These are phyloP conservation scores for Fusarium camptoceras DNA, from an alignment of 2,329 filamentous ascomycete species.

Conservation along the genomic window DNA sequence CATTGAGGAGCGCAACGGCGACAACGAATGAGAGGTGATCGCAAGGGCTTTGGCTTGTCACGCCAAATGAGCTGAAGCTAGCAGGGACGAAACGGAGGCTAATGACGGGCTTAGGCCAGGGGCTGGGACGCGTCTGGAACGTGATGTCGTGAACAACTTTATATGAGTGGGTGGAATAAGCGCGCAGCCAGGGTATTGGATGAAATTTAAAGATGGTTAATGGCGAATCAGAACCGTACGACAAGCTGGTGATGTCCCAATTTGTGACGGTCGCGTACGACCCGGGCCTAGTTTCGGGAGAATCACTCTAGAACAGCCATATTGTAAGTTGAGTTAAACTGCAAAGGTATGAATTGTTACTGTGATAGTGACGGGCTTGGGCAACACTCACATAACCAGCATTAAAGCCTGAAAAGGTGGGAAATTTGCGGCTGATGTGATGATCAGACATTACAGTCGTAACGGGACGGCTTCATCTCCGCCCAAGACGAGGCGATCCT, in stretches of 20 bases:
- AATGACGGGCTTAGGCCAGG: constrained; percentile 36
- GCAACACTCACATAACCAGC: constrained; percentile 3
- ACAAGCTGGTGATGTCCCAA: constrained; percentile 12
- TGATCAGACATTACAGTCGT: constrained; percentile 14
- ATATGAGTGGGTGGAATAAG: constrained; percentile 38
- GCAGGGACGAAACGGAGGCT: constrained; percentile 32
- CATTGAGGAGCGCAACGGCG: constrained; percentile 8
- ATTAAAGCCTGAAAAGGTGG: neutral
- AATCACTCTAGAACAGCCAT: constrained; percentile 20
- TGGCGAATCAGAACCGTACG: constrained; percentile 34
- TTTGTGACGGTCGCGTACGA: constrained; percentile 34
- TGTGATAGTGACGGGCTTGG: constrained; percentile 20
- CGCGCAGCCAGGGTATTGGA: constrained; percentile 36
- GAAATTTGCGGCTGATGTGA: constrained; percentile 27
- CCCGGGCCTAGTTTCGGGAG: constrained; percentile 36
- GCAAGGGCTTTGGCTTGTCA: constrained; percentile 28
- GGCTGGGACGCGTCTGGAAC: constrained; percentile 28
- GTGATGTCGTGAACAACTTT: constrained; percentile 26
- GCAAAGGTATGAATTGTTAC: constrained; percentile 14
- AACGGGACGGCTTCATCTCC: neutral
- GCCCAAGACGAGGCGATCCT: constrained; percentile 10
- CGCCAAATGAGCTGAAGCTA: constrained; percentile 17
- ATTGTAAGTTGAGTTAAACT: constrained; percentile 12
- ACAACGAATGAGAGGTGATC: constrained; percentile 32
- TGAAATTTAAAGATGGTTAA: constrained; percentile 22